Conservation (phyloP, 352 stramenopile genomes). For the Pythium plurisporium region DNA sequence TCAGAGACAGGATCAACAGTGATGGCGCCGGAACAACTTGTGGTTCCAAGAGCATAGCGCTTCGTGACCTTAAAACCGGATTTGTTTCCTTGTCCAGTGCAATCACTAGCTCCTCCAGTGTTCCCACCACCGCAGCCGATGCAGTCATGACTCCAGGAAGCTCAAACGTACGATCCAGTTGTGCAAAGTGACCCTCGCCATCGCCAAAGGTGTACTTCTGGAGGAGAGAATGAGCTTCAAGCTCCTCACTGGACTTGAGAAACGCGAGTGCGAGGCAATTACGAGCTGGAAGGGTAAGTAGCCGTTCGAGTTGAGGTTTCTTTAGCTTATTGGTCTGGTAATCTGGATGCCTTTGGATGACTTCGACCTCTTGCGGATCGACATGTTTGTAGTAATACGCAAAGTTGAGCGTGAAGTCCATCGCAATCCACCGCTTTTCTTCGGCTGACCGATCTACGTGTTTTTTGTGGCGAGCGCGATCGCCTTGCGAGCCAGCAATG, state of each 20-base stretch:
- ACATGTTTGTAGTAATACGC: slow-evolving; percentile 69
- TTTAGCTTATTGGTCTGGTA: slow-evolving; percentile 43
- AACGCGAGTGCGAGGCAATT: slow-evolving; percentile 73
- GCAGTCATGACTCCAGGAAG: background rate
- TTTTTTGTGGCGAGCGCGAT: slow-evolving; percentile 46
- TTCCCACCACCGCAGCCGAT: slow-evolving; percentile 10
- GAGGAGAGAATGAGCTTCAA: slow-evolving; percentile 52
- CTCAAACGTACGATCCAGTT: slow-evolving; percentile 38
- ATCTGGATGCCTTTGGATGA: slow-evolving; percentile 48
- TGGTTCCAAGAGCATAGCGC: slow-evolving; percentile 35
- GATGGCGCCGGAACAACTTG: slow-evolving; percentile 16
- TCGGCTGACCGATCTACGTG: slow-evolving; percentile 39
- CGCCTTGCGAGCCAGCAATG: slow-evolving; percentile 10
- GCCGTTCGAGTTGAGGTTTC: slow-evolving; percentile 40
- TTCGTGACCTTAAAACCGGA: slow-evolving; percentile 4
- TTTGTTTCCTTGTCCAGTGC: slow-evolving; percentile 27
- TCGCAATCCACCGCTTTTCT: slow-evolving; percentile 61
- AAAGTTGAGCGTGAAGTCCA: slow-evolving; percentile 63
- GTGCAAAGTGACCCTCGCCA: slow-evolving; percentile 53
- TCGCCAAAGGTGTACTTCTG: slow-evolving; percentile 72
- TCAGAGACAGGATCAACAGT: slow-evolving; percentile 26
- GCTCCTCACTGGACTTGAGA: slow-evolving; percentile 50
- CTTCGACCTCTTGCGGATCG: slow-evolving; percentile 44
- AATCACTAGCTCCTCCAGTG: slow-evolving; percentile 33
- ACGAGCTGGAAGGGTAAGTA: slow-evolving; percentile 52